Conservation (phyloP, 2,329 filamentous ascomycete genomes). For the Ceratocystis papillata region DNA sequence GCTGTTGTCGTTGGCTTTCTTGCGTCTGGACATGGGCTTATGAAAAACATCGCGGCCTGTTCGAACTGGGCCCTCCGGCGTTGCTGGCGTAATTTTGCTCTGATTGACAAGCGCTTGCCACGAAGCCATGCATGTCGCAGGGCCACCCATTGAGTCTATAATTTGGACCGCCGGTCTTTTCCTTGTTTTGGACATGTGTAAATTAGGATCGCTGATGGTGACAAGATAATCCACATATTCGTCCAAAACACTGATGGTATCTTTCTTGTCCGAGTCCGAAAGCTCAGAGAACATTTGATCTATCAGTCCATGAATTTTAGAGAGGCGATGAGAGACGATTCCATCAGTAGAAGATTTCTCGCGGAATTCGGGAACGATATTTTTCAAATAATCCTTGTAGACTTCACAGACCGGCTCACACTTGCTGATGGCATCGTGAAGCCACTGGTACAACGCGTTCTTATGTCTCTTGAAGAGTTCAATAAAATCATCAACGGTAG, state of each 20-base stretch:
- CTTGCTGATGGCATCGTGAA: slow-evolving; percentile 47
- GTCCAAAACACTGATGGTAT: slow-evolving; percentile 5
- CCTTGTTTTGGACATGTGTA: slow-evolving; percentile 11
- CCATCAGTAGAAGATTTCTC: not conserved
- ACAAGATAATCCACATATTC: slow-evolving; percentile 23
- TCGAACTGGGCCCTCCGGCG: slow-evolving; percentile 18
- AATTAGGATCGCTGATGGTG: slow-evolving; percentile 20
- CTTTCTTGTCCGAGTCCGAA: slow-evolving; percentile 6
- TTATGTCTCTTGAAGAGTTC: slow-evolving; percentile 54
- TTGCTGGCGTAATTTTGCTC: slow-evolving; percentile 23
- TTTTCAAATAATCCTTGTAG: slow-evolving; percentile 21
- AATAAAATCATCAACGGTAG: slow-evolving; percentile 63
- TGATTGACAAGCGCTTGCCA: slow-evolving; percentile 24
- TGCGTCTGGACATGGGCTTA: slow-evolving; percentile 24
- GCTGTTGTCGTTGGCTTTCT: slow-evolving; percentile 6
- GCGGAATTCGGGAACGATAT: slow-evolving; percentile 18
- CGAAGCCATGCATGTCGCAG: slow-evolving; percentile 22
- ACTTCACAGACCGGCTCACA: slow-evolving; percentile 19
- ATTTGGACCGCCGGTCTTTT: slow-evolving; percentile 7
- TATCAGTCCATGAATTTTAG: slow-evolving; percentile 18
- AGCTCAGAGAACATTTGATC: slow-evolving; percentile 11
- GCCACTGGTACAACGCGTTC: slow-evolving; percentile 53
- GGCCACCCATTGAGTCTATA: slow-evolving; percentile 21
- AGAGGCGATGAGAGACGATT: slow-evolving; percentile 6
- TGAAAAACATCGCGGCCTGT: slow-evolving; percentile 23